Conservation (phyloP, 257 asterid species). For the Agastache rugosa region DNA sequence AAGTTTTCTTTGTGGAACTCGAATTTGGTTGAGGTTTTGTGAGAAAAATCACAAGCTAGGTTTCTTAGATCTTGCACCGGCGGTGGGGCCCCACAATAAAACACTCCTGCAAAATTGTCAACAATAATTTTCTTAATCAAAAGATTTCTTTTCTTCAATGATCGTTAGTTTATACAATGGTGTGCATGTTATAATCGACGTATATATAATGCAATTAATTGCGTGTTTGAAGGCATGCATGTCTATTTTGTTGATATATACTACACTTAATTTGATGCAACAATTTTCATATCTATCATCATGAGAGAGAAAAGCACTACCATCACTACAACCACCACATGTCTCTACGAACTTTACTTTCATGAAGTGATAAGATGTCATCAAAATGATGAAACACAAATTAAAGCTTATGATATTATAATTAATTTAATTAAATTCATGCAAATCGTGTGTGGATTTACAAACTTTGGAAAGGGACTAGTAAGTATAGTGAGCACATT, state of each 20-base stretch:
- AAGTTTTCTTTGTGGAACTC: conserved; percentile 93
- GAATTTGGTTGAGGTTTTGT: conserved; percentile 75
- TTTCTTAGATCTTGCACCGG: conserved; percentile 65
- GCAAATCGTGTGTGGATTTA: too few species aligned
- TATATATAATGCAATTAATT: background rate
- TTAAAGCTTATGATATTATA: too few species aligned
- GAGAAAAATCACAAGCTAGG: conserved; percentile 75
- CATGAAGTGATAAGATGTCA: background rate
- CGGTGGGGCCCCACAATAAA: conserved; percentile 94
- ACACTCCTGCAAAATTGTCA: conserved; percentile 67
- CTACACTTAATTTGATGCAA: conserved; percentile 4
- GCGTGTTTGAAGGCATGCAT: conserved; percentile 25
- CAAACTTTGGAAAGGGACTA: too few species aligned
- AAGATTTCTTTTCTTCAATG: background rate
- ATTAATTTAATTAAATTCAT: too few species aligned
- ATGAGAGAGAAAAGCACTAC: conserved; percentile 15
- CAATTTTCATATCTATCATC: background rate
- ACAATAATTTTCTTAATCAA: background rate
- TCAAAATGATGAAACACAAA: background rate
- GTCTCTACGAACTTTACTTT: conserved; percentile 31
- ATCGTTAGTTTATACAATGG: background rate
- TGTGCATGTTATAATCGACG: conserved; percentile 2
- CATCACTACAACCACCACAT: conserved; percentile 12
- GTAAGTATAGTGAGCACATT: too few species aligned
- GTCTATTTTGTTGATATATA: background rate